These are phyloP conservation scores for Penicillium mononematosum DNA, from an alignment of 495 filamentous ascomycete species.

Conservation along the genomic window DNA sequence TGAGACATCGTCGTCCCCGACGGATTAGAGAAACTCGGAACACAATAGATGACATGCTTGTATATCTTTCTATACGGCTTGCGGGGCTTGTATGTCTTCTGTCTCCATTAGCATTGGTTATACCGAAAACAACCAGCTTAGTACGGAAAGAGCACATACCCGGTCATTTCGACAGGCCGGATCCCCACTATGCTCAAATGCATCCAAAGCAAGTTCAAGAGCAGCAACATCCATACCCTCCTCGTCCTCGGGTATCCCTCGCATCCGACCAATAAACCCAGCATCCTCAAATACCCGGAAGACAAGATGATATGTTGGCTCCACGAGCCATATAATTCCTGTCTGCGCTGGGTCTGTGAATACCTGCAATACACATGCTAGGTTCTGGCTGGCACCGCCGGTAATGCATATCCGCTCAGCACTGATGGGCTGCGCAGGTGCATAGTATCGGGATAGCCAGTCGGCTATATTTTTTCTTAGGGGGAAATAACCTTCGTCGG, in stretches of 20 bases:
- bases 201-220: constrained; percentile 35
- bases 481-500: constrained; percentile 64
- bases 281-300: constrained; percentile 67
- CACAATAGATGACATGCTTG: constrained; percentile 68
- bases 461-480: constrained; percentile 55
- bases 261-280: constrained; percentile 50
- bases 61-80: constrained; percentile 57
- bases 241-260: constrained; percentile 62
- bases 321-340: constrained; percentile 60
- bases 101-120: not conserved
- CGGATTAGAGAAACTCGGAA: constrained; percentile 69
- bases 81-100: constrained; percentile 24
- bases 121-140: not conserved
- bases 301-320: constrained; percentile 67
- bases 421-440: constrained; percentile 14
- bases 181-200: constrained; percentile 25
- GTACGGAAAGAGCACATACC: not conserved
- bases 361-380: constrained; percentile 57
- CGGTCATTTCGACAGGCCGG: not conserved
- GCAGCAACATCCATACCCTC: constrained; percentile 57
- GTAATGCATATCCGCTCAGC: constrained; percentile 67
- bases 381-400: constrained; percentile 61
- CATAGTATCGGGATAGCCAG: constrained; percentile 62
- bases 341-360: constrained; percentile 69
- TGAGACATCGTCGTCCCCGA: constrained; percentile 61